Base-by-base conservation (phyloP, 73 alveolate species). In the Durusdinium trenchii region DNA sequence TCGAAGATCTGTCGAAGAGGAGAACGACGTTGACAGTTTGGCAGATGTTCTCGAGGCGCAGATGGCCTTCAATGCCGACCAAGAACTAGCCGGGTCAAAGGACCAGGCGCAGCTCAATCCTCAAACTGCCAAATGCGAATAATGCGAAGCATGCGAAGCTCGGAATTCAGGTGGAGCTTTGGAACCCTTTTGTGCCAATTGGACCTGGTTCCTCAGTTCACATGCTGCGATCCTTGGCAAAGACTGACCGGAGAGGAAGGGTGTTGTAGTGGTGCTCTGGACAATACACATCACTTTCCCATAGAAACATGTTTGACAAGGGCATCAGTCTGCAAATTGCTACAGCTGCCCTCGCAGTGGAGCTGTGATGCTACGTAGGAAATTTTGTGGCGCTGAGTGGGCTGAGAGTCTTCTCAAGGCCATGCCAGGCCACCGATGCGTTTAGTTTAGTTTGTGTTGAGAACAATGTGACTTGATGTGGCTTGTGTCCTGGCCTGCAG, bases 41-140 rank as follows among this genome's bases (percentile, higher is more conserved):
- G 79, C 9, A 32, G 42, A 16, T 84, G 71, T 46, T 16, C 48
- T 38, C 48, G 28, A 84, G 76, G 76, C 76, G 32, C 96, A 89
- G 71, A 89, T 89, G 96, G 96, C 96, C 20, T 89, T 64, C 96
- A 89, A 89, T 67, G 96, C 86, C 5, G 96, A 89, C 47, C 96
- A 89, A 28, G 86, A 32, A 4, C 35, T 89, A 38, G 54, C 78
- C 5, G 96, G 96, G 20, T 85, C 42, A 54, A 52, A 85, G 32
- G 62, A 52, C 78, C 54, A 85, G 86, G 86, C 86, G 46, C 43
- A 30, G 83, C 4, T 30, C n/a, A 69, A 69, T 35, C 83, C 43
- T 71, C 83, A 71, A 1, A 69, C n/a, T 69, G 46, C 71, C 71
- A 57, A 57, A 57, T 57, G 71, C 71, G 71, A 57, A 57, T 57